Conservation (phyloP, 2,329 filamentous ascomycete species). For the Colletotrichum destructivum region DNA sequence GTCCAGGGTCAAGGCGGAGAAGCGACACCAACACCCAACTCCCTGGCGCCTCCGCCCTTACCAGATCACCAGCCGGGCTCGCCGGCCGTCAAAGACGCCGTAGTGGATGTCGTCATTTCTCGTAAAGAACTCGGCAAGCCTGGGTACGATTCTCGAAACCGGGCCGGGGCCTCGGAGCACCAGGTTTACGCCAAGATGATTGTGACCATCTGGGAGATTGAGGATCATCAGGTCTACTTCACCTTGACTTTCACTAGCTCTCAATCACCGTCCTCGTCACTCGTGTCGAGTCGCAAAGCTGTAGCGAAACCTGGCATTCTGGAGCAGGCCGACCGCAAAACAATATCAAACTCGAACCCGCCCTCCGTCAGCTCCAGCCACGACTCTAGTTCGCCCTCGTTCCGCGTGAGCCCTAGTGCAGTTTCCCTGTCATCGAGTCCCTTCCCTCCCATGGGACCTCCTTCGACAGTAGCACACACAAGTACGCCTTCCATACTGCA, state of each 20-base stretch:
- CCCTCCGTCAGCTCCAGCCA: conserved; percentile 64
- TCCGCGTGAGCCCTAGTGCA: conserved; percentile 65
- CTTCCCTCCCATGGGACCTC: conserved; percentile 79
- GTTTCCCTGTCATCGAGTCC: conserved; percentile 69
- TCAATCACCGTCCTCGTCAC: conserved; percentile 55
- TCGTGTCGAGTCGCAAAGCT: conserved; percentile 54
- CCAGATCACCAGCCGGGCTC: conserved; percentile 46
- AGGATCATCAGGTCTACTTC: conserved; percentile 78
- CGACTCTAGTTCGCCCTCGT: conserved; percentile 63
- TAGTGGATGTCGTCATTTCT: conserved; percentile 78
- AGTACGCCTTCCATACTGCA: conserved; percentile 77
- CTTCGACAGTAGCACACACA: conserved; percentile 67
- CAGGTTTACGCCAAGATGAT: conserved; percentile 80
- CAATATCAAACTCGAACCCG: conserved; percentile 60
- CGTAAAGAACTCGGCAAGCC: conserved; percentile 61
- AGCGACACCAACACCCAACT: conserved; percentile 55
- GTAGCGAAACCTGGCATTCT: conserved; percentile 57
- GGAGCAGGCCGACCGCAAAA: conserved; percentile 63
- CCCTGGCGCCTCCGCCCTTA: conserved; percentile 38
- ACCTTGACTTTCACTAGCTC: conserved; percentile 82
- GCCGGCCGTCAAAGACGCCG: conserved; percentile 67
- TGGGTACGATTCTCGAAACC: conserved; percentile 52
- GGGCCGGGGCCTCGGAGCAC: conserved; percentile 55
- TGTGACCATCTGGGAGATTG: conserved; percentile 80
- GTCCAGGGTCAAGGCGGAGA: conserved; percentile 48